These are phyloP conservation scores for Rhododendron mucronatum DNA, from an alignment of 148 eudicot species.

Conservation along the genomic window DNA sequence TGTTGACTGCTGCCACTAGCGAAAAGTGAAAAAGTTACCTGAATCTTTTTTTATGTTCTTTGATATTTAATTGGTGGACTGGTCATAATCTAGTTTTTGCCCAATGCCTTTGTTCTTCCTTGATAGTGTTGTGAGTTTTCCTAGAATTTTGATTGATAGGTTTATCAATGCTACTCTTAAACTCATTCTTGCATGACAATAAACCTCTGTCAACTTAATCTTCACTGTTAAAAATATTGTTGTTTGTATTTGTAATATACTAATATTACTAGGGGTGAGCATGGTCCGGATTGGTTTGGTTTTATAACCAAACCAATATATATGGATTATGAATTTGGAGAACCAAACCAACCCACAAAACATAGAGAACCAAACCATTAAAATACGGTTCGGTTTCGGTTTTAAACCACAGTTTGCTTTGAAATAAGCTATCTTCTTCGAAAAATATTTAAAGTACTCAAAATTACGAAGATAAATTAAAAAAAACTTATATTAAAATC, in stretches of 20 bases:
- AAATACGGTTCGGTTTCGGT: too few relatives aligned
- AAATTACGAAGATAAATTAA: too few relatives aligned
- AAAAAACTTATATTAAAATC: too few relatives aligned
- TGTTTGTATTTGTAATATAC: neutral
- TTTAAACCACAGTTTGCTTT: too few relatives aligned
- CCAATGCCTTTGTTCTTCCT: neutral
- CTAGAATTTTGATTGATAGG: neutral
- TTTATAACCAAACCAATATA: too few relatives aligned
- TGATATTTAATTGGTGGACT: neutral
- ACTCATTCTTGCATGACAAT: neutral
- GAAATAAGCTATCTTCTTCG: too few relatives aligned
- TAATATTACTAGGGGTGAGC: neutral
- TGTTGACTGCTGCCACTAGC: neutral
- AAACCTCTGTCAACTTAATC: neutral
- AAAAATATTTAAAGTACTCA: too few relatives aligned
- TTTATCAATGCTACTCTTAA: neutral
- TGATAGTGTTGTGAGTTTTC: neutral
- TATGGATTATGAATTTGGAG: too few relatives aligned
- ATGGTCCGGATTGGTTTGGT: too few relatives aligned
- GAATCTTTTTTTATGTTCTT: neutral
- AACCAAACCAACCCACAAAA: too few relatives aligned
- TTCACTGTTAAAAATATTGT: neutral
- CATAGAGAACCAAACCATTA: too few relatives aligned
- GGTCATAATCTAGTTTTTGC: neutral
- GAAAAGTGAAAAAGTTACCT: neutral